A percentile compares a stretch with the other conserved stretches of the same genome.
Evolutionary conservation across 495 filamentous ascomycete genomes (phyloP).

Genomic region (Penicillium macrosclerotiorum): DNA sequence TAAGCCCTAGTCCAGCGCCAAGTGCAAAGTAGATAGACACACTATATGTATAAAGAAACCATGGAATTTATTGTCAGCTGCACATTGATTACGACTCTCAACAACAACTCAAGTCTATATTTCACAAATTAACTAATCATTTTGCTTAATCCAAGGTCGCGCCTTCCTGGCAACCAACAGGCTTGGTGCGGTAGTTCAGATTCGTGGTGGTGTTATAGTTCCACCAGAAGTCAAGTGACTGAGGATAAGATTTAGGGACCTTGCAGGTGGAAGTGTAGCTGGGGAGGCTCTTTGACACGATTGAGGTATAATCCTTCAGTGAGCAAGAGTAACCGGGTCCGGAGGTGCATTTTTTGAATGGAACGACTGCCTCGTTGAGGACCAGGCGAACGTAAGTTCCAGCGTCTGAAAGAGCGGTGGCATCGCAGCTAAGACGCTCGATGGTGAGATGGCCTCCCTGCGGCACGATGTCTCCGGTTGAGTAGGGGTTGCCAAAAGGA

Average conservation of each 20-base stretch:
- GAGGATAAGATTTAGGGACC: constrained; percentile 13
- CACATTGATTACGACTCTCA: too few relatives aligned
- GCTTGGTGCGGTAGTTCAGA: constrained; percentile 3
- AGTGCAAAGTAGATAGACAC: too few relatives aligned
- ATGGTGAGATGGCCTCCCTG: constrained; percentile 51
- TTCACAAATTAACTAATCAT: too few relatives aligned
- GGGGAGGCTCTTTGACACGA: constrained; percentile 13
- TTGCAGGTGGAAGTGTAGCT: constrained; percentile 12
- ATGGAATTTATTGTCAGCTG: too few relatives aligned
- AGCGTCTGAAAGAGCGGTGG: constrained; percentile 27
- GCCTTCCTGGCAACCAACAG: constrained; percentile 8
- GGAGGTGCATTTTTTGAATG: constrained; percentile 15
- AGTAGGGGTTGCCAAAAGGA: constrained; percentile 34
- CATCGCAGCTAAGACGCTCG: constrained; percentile 42
- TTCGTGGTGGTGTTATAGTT: constrained; percentile 18
- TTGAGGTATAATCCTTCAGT: constrained; percentile 13
- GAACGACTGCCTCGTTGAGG: constrained; percentile 27
- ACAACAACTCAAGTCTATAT: too few relatives aligned
- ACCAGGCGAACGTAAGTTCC: constrained; percentile 22
- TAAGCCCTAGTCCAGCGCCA: too few relatives aligned
- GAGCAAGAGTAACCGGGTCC: constrained; percentile 25
- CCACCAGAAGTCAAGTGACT: constrained; percentile 27
- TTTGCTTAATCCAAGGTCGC: constrained; percentile 3
- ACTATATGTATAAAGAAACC: too few relatives aligned
- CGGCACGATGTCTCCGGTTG: constrained; percentile 48